Base-by-base conservation (phyloP, 2,329 filamentous ascomycete species). In the Lithohypha guttulata region DNA sequence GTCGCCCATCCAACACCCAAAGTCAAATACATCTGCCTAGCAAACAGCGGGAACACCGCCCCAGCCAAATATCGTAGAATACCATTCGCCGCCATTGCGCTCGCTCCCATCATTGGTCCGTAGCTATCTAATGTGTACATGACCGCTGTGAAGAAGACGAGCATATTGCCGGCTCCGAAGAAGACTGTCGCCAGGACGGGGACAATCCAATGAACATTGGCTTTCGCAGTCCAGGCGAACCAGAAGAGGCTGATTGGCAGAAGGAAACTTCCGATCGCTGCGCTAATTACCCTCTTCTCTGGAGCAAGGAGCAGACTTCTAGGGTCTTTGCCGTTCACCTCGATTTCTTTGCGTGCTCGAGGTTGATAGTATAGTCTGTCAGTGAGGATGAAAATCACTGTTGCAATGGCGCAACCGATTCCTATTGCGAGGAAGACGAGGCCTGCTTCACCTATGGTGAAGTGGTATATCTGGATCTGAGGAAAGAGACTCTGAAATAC, bases 361-460 rank as follows among this genome's bases (percentile, higher is more conserved):
- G 44, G 49, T 15, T 42, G 43, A 32, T 54, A 53, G 11, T 38
- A 46, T 7, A 47, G 8, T 4, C 33, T 31, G 36, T 55, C 51
- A 15, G 49, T 33, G 27, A 47, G 4, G 36, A 51, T 48, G 41
- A 48, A 50, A n/a, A 44, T 42, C 13, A 42, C 11, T 5, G 42
- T 41, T 11, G 44, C 79, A 31, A 84, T 55, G 4, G 85, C 42
- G 57, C 82, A 75, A 30, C 84, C 84, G 2, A 68, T 47, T 31
- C 85, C 74, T 74, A 93, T 83, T 40, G 83, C 84, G 46, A 93
- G 80, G 60, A 85, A 93, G 4, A 82, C 76, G 4, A 94, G 69
- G 1, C 84, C 84, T 1, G 75, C 72, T 13, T 79, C 59, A 37
- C 84, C 83, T 1, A 68, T 50, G 13, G 62, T 72, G 65, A 87